These are phyloP conservation scores for Nothophoma quercina DNA, from an alignment of 2,329 filamentous ascomycete species.

Conservation along the genomic window DNA sequence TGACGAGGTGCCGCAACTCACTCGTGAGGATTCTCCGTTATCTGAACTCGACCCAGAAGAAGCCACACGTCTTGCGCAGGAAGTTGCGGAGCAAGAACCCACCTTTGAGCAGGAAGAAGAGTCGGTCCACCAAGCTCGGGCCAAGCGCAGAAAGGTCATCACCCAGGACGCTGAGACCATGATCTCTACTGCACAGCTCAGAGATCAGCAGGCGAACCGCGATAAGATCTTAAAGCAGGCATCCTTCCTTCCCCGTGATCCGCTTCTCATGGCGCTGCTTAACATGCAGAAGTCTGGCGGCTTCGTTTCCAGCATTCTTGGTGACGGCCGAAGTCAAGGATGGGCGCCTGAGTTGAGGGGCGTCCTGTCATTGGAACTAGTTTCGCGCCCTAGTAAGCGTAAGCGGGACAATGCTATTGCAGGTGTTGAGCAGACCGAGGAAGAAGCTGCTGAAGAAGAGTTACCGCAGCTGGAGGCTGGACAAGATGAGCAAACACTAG, in stretches of 20 bases:
- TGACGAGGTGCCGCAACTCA: slow-evolving; percentile 13
- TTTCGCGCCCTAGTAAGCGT: slow-evolving; percentile 81
- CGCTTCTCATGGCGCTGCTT: slow-evolving; percentile 84
- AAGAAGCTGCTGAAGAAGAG: slow-evolving; percentile 60
- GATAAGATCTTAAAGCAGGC: slow-evolving; percentile 85
- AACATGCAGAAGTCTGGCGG: slow-evolving; percentile 90
- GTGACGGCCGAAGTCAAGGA: slow-evolving; percentile 75
- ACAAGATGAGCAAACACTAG: slow-evolving; percentile 57
- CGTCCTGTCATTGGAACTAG: slow-evolving; percentile 86
- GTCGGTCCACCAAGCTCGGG: slow-evolving; percentile 70
- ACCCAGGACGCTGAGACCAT: slow-evolving; percentile 82
- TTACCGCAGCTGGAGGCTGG: slow-evolving; percentile 70
- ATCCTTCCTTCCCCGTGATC: slow-evolving; percentile 85
- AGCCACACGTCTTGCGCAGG: slow-evolving; percentile 71
- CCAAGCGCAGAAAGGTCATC: slow-evolving; percentile 82
- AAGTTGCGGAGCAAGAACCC: slow-evolving; percentile 52
- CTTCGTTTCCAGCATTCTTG: slow-evolving; percentile 87
- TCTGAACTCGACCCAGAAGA: slow-evolving; percentile 61
- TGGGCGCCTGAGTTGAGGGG: slow-evolving; percentile 94
- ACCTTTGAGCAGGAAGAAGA: slow-evolving; percentile 58
- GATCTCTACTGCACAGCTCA: slow-evolving; percentile 78
- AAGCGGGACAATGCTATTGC: slow-evolving; percentile 91
- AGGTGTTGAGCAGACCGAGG: slow-evolving; percentile 75
- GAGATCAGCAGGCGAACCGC: slow-evolving; percentile 83
- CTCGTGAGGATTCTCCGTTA: slow-evolving; percentile 61